Conservation (phyloP, 2,329 filamentous ascomycete species). For the Ceratocystiopsis sp. region DNA sequence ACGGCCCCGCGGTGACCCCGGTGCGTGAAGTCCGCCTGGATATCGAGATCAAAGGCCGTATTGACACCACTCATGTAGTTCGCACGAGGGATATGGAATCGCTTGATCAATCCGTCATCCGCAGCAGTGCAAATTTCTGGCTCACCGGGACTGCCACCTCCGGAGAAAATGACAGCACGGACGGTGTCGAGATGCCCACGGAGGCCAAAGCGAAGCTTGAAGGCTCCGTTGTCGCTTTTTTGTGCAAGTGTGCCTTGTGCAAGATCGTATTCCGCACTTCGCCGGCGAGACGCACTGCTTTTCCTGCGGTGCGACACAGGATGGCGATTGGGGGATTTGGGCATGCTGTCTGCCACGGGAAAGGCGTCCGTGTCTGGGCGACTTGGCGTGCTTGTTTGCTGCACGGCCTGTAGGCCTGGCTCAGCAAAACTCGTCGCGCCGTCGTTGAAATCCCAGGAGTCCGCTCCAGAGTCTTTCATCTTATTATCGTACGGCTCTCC, state of each 20-base stretch:
- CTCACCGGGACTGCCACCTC: constrained; percentile 85
- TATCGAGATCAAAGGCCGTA: constrained; percentile 61
- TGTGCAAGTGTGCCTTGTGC: constrained; percentile 30
- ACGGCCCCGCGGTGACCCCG: constrained; percentile 85
- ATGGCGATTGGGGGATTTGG: constrained; percentile 62
- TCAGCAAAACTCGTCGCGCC: constrained; percentile 42
- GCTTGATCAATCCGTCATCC: constrained; percentile 89
- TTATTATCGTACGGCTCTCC: constrained; percentile 30
- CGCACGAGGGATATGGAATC: constrained; percentile 86
- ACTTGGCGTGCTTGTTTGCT: constrained; percentile 23
- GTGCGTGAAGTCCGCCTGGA: constrained; percentile 87
- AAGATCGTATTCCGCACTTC: constrained; percentile 50
- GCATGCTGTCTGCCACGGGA: constrained; percentile 60
- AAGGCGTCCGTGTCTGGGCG: constrained; percentile 82
- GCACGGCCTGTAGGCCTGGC: constrained; percentile 15
- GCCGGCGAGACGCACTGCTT: constrained; percentile 57
- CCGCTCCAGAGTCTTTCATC: constrained; percentile 33
- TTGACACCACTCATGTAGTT: constrained; percentile 20
- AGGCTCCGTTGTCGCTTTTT: constrained; percentile 56
- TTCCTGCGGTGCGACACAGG: constrained; percentile 60
- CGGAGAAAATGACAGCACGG: constrained; percentile 88
- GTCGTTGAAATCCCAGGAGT: constrained; percentile 91
- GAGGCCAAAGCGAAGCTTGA: constrained; percentile 85
- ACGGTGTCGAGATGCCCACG: constrained; percentile 89
- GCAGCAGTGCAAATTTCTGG: constrained; percentile 93